Evolutionary conservation across 2,329 filamentous ascomycete species (phyloP).

Genomic region (Colletotrichum cereale): DNA sequence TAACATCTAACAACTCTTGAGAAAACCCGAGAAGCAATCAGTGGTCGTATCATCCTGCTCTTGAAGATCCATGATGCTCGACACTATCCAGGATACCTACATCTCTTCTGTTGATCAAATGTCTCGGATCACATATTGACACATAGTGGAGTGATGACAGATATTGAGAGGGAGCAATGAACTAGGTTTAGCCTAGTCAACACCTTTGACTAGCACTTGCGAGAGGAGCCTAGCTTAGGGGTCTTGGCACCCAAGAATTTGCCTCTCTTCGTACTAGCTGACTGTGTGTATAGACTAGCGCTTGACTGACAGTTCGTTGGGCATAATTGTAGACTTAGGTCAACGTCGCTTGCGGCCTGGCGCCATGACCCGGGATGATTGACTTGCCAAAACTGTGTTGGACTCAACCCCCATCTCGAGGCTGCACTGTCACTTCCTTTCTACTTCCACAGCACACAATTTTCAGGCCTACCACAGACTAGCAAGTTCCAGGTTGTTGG

Average conservation of each 20-base stretch:
- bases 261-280: neutral
- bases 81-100: accelerated
- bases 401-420: neutral
- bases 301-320: neutral
- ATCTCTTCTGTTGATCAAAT: neutral
- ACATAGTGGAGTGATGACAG: neutral
- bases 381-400: neutral
- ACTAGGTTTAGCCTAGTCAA: neutral
- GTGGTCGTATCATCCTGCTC: neutral
- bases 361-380: neutral
- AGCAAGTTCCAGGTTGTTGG: too few species aligned
- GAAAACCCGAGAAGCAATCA: neutral
- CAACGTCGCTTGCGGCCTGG: neutral
- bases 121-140: neutral
- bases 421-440: neutral
- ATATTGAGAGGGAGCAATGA: too few species aligned
- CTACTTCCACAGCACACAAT: neutral
- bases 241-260: neutral
- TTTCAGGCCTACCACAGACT: neutral
- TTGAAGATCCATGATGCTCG: neutral
- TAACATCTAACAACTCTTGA: neutral
- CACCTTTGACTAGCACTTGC: neutral
- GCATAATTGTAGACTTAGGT: too few species aligned
- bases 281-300: neutral
- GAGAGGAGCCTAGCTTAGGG: neutral